A percentile compares a stretch with the other conserved stretches of the same genome.
Conservation (phyloP, 1,284 basidiomycete genomes). For the Ceratobasidium sp. region DNA sequence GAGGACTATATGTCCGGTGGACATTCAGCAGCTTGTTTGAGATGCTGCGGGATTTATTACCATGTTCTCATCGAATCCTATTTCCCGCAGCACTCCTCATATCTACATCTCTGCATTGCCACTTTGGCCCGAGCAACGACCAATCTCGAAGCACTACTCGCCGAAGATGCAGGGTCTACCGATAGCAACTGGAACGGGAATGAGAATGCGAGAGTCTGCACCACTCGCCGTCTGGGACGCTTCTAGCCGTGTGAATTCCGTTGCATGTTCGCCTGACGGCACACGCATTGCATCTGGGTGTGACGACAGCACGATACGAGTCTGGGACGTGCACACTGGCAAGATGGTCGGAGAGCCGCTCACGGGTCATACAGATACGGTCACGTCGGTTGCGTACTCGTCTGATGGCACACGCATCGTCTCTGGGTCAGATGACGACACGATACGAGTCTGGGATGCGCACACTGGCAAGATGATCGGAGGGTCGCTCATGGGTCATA, state of each 20-base stretch:
- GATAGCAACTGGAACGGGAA: background rate
- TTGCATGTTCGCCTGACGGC: slow-evolving; percentile 14
- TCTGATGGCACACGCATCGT: slow-evolving; percentile 53
- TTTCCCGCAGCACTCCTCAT: slow-evolving; percentile 14
- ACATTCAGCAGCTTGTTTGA: background rate
- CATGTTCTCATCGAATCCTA: background rate
- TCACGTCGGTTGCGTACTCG: slow-evolving; percentile 56
- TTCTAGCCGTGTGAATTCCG: background rate
- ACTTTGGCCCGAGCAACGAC: slow-evolving; percentile 24
- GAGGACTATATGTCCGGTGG: background rate
- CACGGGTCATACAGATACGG: slow-evolving; percentile 39
- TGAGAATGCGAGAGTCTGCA: background rate
- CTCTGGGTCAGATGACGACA: too few relatives aligned
- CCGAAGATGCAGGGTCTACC: background rate
- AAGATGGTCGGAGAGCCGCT: background rate
- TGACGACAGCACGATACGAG: background rate
- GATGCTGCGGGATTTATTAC: slow-evolving; percentile 22
- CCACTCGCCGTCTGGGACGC: background rate
- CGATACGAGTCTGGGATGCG: background rate
- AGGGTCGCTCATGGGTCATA: too few relatives aligned
- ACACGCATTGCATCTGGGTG: slow-evolving; percentile 8
- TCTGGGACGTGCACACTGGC: slow-evolving; percentile 17
- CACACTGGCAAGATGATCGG: background rate
- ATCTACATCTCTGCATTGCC: slow-evolving; percentile 34
- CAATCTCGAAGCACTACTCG: background rate